phyloP scores from a whole-genome alignment of 2,329 filamentous ascomycete species.

The Helotiales sp. region DNA sequence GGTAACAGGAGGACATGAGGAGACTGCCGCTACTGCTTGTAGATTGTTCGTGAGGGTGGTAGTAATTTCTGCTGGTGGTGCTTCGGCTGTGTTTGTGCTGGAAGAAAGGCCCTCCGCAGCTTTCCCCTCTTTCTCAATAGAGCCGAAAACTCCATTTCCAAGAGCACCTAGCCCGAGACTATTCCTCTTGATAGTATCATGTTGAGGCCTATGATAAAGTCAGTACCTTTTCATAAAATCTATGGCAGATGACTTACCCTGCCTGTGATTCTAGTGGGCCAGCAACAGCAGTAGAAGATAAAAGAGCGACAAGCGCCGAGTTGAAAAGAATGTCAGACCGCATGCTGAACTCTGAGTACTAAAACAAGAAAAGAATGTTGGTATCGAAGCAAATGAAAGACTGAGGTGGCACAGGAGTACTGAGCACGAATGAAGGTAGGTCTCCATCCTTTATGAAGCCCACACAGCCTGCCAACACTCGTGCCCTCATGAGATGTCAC shows the following conservation, averaged over 20 bases:
- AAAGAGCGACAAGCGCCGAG: slow-evolving; percentile 28
- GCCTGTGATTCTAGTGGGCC: slow-evolving; percentile 17
- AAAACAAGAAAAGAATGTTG: slow-evolving; percentile 19
- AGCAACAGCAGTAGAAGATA: slow-evolving; percentile 22
- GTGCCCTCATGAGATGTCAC: neutral
- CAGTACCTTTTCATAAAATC: neutral
- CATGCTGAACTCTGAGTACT: slow-evolving; percentile 23
- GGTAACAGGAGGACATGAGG: neutral
- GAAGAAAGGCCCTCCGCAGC: neutral
- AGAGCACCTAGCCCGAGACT: neutral
- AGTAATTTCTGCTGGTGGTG: neutral
- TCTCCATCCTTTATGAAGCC: slow-evolving; percentile 7
- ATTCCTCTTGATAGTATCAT: slow-evolving; percentile 1
- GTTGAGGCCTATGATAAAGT: neutral
- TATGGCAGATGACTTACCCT: neutral
- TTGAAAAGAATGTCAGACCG: slow-evolving; percentile 21
- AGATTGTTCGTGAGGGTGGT: neutral
- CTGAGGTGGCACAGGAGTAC: slow-evolving; percentile 6
- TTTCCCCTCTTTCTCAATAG: neutral
- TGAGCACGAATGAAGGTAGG: slow-evolving; percentile 3
- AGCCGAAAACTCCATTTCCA: neutral
- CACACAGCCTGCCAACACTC: neutral
- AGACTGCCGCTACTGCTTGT: neutral
- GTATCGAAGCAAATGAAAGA: slow-evolving; percentile 23
- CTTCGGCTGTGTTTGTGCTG: neutral